phyloP scores from a whole-genome alignment of 176 grass and related monocot species.

The Phoenix roebelenii region DNA sequence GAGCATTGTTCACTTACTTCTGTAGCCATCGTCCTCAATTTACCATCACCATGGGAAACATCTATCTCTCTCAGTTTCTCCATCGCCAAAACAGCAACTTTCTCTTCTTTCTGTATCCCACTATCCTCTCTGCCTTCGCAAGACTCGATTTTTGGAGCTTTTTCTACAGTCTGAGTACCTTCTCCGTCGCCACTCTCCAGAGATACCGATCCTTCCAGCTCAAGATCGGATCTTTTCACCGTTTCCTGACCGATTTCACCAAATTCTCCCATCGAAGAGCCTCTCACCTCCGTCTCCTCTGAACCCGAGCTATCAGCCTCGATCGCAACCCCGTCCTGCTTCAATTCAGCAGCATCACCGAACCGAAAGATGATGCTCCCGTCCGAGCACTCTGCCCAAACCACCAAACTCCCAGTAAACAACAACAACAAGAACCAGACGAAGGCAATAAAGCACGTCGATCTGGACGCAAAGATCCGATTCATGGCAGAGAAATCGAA shows the following conservation, averaged over 20 bases:
- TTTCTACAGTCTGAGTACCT: no score
- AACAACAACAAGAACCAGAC: slow-evolving; percentile 8
- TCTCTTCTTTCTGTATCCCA: not conserved
- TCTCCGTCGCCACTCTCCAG: no score
- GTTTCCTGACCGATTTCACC: not conserved
- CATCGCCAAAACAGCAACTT: not conserved
- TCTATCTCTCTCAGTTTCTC: slow-evolving; percentile 7
- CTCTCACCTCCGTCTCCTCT: not conserved
- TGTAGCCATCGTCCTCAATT: slow-evolving; percentile 6
- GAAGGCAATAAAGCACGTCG: not conserved
- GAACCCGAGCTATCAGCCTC: slow-evolving; percentile 6
- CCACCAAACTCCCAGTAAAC: slow-evolving; percentile 10
- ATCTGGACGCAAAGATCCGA: not conserved
- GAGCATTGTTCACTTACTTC: slow-evolving; percentile 1
- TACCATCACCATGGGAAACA: not conserved
- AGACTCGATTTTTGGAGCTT: no score
- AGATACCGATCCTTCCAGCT: not conserved
- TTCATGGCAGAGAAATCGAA: not conserved
- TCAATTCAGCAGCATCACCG: slow-evolving; percentile 22
- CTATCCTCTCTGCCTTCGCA: not conserved
- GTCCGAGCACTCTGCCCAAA: slow-evolving; percentile 46
- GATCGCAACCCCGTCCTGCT: slow-evolving; percentile 3
- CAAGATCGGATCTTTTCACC: not conserved
- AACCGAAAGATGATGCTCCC: slow-evolving; percentile 76
- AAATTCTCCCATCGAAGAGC: not conserved